Conservation (phyloP, 2,329 filamentous ascomycete species). For the Phoma sp. region DNA sequence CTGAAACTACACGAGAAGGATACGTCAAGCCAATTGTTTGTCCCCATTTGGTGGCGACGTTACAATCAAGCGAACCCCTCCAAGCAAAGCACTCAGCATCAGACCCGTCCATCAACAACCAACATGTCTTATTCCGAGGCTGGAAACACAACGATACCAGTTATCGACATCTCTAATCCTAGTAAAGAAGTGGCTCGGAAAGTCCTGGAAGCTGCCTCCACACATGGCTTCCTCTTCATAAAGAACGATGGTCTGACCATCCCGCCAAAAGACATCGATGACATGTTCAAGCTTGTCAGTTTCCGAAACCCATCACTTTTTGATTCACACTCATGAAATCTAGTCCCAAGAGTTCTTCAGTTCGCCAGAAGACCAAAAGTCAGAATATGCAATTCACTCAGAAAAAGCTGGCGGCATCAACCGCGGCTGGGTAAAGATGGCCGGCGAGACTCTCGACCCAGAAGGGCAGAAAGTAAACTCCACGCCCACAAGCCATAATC, state of each 20-base stretch:
- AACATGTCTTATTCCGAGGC: slow-evolving; percentile 25
- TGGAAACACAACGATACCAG: slow-evolving; percentile 64
- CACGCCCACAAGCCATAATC: slow-evolving; percentile 58
- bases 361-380: slow-evolving; percentile 74
- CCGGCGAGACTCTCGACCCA: slow-evolving; percentile 86
- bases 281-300: slow-evolving; percentile 76
- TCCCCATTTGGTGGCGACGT: neutral
- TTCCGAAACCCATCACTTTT: neutral
- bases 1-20: neutral
- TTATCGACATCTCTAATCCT: slow-evolving; percentile 79
- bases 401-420: slow-evolving; percentile 68
- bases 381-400: slow-evolving; percentile 74
- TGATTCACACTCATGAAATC: neutral
- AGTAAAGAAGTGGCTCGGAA: slow-evolving; percentile 67
- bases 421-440: slow-evolving; percentile 87
- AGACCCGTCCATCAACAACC: neutral
- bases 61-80: neutral
- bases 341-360: slow-evolving; percentile 78
- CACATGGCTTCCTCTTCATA: slow-evolving; percentile 90
- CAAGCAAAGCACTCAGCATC: neutral
- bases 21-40: neutral
- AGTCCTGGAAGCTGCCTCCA: slow-evolving; percentile 79
- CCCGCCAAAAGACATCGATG: slow-evolving; percentile 68
- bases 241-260: slow-evolving; percentile 77
- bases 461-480: slow-evolving; percentile 73